Evolutionary conservation across 208 protist genomes (phyloP).

Genomic region (Acanthamoeba triangularis): DNA sequence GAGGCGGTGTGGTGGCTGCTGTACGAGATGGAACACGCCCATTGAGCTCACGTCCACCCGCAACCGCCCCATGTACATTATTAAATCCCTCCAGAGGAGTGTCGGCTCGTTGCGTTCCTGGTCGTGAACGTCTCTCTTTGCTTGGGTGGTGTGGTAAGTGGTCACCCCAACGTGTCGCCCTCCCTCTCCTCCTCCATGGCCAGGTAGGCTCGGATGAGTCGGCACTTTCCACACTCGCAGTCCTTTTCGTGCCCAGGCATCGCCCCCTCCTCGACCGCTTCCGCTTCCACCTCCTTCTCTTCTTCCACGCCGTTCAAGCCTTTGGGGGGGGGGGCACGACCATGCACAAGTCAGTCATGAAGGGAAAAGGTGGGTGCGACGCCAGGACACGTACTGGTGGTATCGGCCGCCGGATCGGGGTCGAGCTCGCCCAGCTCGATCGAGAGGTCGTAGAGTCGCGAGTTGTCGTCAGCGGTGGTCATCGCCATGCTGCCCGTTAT

Average conservation of each 20-base stretch:
- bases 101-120: no score
- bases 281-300: background rate
- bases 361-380: background rate
- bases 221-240: background rate
- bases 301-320: background rate
- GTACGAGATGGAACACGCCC: conserved; percentile 31
- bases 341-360: background rate
- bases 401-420: background rate
- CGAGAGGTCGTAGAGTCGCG: conserved; percentile 9
- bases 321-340: background rate
- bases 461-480: conserved; percentile 1
- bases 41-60: background rate
- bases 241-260: background rate
- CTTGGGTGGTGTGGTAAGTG: no score
- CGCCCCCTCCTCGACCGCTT: background rate
- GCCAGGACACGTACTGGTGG: background rate
- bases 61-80: background rate
- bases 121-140: no score
- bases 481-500: background rate
- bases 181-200: background rate
- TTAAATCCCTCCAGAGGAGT: background rate
- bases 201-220: conserved; percentile 21
- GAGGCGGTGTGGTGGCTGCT: conserved; percentile 66
- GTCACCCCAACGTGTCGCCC: no score
- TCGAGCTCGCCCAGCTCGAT: conserved; percentile 32